phyloP scores from a whole-genome alignment of 306 rosid genomes.

The Vigna reflexopilosa region DNA sequence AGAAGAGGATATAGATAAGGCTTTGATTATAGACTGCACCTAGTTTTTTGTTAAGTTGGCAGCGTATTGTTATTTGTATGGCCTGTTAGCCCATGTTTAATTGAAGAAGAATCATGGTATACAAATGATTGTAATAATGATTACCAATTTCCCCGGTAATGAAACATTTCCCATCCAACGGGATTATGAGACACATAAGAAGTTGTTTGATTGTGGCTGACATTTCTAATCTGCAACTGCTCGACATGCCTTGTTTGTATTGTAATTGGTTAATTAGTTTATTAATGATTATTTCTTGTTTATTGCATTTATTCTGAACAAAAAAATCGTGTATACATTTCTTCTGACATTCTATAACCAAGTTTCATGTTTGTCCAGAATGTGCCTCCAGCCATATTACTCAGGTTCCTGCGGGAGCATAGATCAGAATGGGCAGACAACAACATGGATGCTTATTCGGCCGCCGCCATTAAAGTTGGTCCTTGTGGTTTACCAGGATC shows the following conservation, averaged over 20 bases:
- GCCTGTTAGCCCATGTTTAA: not conserved
- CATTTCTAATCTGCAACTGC: not conserved
- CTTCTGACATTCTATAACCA: not conserved
- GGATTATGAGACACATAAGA: not conserved
- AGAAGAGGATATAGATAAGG: not conserved
- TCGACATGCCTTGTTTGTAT: slow-evolving; percentile 10
- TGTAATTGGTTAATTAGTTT: not conserved
- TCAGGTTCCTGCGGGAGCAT: slow-evolving; percentile 92
- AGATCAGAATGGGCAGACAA: slow-evolving; percentile 99
- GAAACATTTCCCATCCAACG: slow-evolving; percentile 1
- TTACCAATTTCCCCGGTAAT: not conserved
- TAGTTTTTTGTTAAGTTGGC: not conserved
- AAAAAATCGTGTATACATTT: not conserved
- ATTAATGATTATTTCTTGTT: slow-evolving; percentile 4
- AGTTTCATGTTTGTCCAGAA: slow-evolving; percentile 59
- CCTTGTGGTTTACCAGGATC: slow-evolving; percentile 95
- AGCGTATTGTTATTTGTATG: slow-evolving; percentile 1
- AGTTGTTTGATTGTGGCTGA: slow-evolving; percentile 7
- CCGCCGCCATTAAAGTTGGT: slow-evolving; percentile 96
- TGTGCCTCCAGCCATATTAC: slow-evolving; percentile 95
- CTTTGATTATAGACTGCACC: not conserved
- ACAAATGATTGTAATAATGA: not conserved
- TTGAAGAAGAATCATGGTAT: slow-evolving; percentile 6
- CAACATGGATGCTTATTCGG: slow-evolving; percentile 93
- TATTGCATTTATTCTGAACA: not conserved